These are phyloP conservation scores for Prunus fruticosa DNA, from an alignment of 306 rosid species.

Conservation along the genomic window DNA sequence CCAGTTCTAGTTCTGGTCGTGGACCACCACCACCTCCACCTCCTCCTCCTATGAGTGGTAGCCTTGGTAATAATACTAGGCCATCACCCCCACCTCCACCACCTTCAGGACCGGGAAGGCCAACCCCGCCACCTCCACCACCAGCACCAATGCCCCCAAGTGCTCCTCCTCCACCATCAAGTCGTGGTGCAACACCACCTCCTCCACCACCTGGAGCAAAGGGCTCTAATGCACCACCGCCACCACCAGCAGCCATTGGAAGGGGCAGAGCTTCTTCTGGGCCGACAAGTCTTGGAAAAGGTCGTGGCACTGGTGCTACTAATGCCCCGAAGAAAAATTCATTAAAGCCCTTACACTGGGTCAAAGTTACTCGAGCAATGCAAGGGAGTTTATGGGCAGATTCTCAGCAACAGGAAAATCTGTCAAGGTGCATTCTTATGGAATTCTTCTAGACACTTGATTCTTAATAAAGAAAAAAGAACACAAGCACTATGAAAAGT, in stretches of 20 bases:
- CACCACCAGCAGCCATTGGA: constrained; percentile 38
- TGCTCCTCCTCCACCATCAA: constrained; percentile 45
- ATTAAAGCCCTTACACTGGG: constrained; percentile 92
- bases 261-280: constrained; percentile 44
- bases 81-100: constrained; percentile 43
- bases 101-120: constrained; percentile 32
- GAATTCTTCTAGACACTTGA: constrained; percentile 21
- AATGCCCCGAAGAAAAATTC: constrained; percentile 68
- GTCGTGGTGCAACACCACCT: constrained; percentile 29
- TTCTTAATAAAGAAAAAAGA: not conserved
- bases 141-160: constrained; percentile 49
- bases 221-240: constrained; percentile 43
- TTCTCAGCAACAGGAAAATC: constrained; percentile 71
- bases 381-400: constrained; percentile 98
- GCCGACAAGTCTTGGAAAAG: constrained; percentile 56
- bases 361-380: constrained; percentile 83
- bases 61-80: too few species aligned
- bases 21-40: constrained; percentile 19
- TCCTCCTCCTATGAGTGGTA: constrained; percentile 32
- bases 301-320: constrained; percentile 44
- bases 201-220: constrained; percentile 44
- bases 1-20: not conserved
- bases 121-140: constrained; percentile 34
- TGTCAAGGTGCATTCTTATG: constrained; percentile 54
- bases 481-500: constrained; percentile 1